Evolutionary conservation across 306 rosid species (phyloP).

Genomic region (Vigna trinervia): DNA sequence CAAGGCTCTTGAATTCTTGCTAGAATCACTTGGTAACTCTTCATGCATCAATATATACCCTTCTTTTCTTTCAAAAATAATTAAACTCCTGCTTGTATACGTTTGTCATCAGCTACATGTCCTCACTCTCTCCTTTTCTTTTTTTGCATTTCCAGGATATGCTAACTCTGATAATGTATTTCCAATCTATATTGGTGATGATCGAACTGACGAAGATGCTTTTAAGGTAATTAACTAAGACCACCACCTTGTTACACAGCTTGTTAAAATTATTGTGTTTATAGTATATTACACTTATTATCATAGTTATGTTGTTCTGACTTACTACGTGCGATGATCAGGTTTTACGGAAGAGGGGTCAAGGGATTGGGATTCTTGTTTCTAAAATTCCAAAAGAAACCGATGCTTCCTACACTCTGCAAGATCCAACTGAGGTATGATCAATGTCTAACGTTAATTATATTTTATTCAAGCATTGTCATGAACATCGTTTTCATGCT

Average conservation of each 20-base stretch:
- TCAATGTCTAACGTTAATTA: neutral
- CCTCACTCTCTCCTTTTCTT: neutral
- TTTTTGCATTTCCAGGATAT: slow-evolving; percentile 54
- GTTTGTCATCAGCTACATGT: neutral
- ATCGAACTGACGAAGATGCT: slow-evolving; percentile 92
- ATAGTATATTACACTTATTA: slow-evolving; percentile 14
- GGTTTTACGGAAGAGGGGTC: slow-evolving; percentile 70
- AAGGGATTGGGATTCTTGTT: slow-evolving; percentile 92
- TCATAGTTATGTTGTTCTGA: slow-evolving; percentile 18
- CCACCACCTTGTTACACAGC: neutral
- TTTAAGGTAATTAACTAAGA: slow-evolving; percentile 63
- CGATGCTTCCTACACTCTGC: slow-evolving; percentile 75
- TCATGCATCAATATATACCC: slow-evolving; percentile 2
- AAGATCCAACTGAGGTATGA: slow-evolving; percentile 86
- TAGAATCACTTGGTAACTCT: slow-evolving; percentile 73
- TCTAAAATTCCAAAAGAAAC: slow-evolving; percentile 86
- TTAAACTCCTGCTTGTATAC: neutral
- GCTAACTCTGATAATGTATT: slow-evolving; percentile 66
- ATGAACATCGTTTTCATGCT: neutral
- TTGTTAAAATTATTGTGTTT: neutral
- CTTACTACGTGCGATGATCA: slow-evolving; percentile 29
- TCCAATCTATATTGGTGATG: slow-evolving; percentile 91
- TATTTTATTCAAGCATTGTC: neutral
- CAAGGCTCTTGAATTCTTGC: slow-evolving; percentile 90
- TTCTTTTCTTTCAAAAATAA: neutral